Evolutionary conservation across 805 yeast species (phyloP).

Genomic region (Clavispora fructus): DNA sequence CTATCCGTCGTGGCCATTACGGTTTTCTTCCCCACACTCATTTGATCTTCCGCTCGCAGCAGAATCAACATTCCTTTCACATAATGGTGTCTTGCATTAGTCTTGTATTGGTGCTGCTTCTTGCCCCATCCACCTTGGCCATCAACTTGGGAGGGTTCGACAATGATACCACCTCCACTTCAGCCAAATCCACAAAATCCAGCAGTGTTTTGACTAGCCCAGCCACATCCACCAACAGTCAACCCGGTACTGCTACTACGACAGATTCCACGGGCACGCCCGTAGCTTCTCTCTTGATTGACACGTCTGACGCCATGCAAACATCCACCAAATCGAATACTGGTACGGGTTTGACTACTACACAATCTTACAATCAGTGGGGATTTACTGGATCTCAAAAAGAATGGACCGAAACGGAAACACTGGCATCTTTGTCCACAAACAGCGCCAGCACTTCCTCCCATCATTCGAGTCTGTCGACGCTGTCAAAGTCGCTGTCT

Average conservation of each 20-base stretch:
- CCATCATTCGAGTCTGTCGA: neutral
- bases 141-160: constrained; percentile 13
- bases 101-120: neutral
- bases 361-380: constrained; percentile 28
- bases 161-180: neutral
- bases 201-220: neutral
- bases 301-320: neutral
- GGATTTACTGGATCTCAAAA: constrained; percentile 40
- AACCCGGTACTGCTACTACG: neutral
- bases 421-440: neutral
- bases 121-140: constrained; percentile 6
- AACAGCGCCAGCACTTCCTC: neutral
- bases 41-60: neutral
- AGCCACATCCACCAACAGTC: neutral
- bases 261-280: neutral
- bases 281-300: neutral
- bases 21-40: neutral
- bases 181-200: neutral
- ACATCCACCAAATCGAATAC: constrained; percentile 2
- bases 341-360: neutral
- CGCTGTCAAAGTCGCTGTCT: neutral
- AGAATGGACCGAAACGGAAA: constrained; percentile 23
- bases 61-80: neutral
- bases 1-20: too few relatives aligned
- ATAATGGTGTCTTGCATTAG: neutral